A percentile compares a stretch with the other conserved stretches of the same genome.
Evolutionary conservation across 441 rosid genomes (phyloP).

Genomic region (Adansonia gregorii): DNA sequence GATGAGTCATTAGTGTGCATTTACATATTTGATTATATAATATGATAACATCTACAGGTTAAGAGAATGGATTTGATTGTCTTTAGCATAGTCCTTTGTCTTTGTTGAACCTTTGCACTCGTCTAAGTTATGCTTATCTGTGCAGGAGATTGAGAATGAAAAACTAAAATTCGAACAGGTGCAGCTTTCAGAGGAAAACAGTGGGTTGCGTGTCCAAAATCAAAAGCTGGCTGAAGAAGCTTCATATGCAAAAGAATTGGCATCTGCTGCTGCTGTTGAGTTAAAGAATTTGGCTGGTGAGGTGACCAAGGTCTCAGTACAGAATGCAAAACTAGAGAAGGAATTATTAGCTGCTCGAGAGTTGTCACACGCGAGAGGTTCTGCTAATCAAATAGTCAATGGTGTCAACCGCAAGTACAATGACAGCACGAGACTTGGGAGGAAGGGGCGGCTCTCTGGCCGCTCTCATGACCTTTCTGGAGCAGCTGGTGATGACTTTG

Average conservation of each 20-base stretch:
- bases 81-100: background rate
- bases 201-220: constrained; percentile 79
- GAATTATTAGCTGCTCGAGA: constrained; percentile 77
- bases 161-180: constrained; percentile 76
- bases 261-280: constrained; percentile 99
- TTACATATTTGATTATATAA: background rate
- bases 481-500: constrained; percentile 60
- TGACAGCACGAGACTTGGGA: constrained; percentile 67
- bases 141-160: constrained; percentile 83
- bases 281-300: constrained; percentile 93
- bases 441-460: constrained; percentile 77
- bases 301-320: constrained; percentile 89
- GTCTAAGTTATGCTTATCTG: constrained; percentile 25
- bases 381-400: constrained; percentile 44
- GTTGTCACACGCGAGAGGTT: constrained; percentile 57
- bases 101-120: constrained; percentile 21
- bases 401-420: constrained; percentile 59
- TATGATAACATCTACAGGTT: background rate
- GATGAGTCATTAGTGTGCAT: constrained; percentile 11
- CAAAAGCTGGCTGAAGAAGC: constrained; percentile 95
- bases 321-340: constrained; percentile 83
- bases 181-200: constrained; percentile 82
- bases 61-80: constrained; percentile 3
- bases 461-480: constrained; percentile 58
- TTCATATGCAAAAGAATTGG: constrained; percentile 94